Conservation (phyloP, 768 basidiomycete genomes). For the Xerocomellus chrysenteron region DNA sequence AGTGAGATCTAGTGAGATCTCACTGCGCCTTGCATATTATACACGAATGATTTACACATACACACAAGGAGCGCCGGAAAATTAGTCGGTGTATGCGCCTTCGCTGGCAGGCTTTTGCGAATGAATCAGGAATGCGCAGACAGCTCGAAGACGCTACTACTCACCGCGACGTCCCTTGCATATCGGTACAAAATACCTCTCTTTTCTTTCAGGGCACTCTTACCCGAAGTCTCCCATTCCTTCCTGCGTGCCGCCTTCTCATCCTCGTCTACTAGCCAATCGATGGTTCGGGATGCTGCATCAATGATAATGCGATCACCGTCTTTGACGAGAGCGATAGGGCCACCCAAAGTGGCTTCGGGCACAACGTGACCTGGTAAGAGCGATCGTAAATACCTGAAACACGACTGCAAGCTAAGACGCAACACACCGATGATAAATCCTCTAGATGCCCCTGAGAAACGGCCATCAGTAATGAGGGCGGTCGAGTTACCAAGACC, state of each 20-base stretch:
- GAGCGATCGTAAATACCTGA: slow-evolving; percentile 38
- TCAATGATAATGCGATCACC: slow-evolving; percentile 81
- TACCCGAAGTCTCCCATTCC: slow-evolving; percentile 71
- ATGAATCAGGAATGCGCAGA: slow-evolving; percentile 3
- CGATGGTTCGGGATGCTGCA: slow-evolving; percentile 58
- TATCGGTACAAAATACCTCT: slow-evolving; percentile 78
- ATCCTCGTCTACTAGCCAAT: slow-evolving; percentile 70
- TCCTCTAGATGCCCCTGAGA: slow-evolving; percentile 77
- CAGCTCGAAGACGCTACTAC: slow-evolving; percentile 29
- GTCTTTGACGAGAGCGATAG: slow-evolving; percentile 83
- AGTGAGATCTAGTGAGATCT: no score
- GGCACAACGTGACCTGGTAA: slow-evolving; percentile 56
- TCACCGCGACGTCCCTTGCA: slow-evolving; percentile 82
- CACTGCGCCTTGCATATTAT: neutral
- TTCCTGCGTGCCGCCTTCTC: slow-evolving; percentile 59
- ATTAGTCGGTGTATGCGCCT: slow-evolving; percentile 81
- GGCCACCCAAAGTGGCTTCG: slow-evolving; percentile 76
- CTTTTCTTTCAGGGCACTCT: slow-evolving; percentile 61
- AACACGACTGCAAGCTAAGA: slow-evolving; percentile 5
- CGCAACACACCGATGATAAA: slow-evolving; percentile 52
- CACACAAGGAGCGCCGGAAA: neutral
- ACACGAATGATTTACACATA: slow-evolving; percentile 1
- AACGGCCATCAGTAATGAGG: slow-evolving; percentile 86
- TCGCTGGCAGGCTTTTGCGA: slow-evolving; percentile 66
- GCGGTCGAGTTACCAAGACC: slow-evolving; percentile 77